Evolutionary conservation across 2,329 filamentous ascomycete genomes (phyloP).

Genomic region (Colletotrichum shisoi): DNA sequence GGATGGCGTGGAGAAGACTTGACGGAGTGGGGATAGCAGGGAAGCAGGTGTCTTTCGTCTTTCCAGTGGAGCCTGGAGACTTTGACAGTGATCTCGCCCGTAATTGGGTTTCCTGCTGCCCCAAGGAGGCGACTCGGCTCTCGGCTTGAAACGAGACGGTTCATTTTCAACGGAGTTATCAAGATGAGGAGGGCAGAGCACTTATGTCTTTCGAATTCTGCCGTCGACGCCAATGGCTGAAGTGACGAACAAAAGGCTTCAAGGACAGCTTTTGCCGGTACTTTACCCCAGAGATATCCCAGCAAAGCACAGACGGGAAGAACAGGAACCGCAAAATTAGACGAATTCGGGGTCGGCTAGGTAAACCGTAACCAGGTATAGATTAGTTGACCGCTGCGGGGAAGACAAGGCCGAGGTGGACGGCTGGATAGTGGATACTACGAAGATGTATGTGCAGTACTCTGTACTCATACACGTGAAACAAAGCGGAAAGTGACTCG

Average conservation of each 20-base stretch:
- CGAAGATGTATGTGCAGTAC: neutral
- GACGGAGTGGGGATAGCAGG: constrained; percentile 25
- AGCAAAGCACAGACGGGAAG: constrained; percentile 16
- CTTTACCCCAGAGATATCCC: constrained; percentile 17
- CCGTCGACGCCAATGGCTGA: constrained; percentile 1
- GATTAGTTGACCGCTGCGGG: constrained; percentile 21
- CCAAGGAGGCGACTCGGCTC: constrained; percentile 5
- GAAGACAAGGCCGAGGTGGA: constrained; percentile 17
- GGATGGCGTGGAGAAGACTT: constrained; percentile 32
- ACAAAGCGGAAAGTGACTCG: neutral
- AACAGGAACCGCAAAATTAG: constrained; percentile 28
- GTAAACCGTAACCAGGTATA: too few species aligned
- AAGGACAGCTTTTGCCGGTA: constrained; percentile 9
- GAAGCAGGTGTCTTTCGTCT: constrained; percentile 15
- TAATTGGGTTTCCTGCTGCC: constrained; percentile 5
- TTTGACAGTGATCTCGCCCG: constrained; percentile 26
- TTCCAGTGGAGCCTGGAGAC: constrained; percentile 20
- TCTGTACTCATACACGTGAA: neutral
- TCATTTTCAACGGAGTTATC: neutral
- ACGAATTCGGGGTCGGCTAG: constrained; percentile 29
- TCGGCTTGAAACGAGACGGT: neutral
- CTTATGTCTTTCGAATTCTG: neutral
- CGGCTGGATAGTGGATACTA: neutral
- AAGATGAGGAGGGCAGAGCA: neutral
- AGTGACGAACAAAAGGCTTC: constrained; percentile 4